Base-by-base conservation (phyloP, 148 eudicot genomes). In the Drosera capensis region DNA sequence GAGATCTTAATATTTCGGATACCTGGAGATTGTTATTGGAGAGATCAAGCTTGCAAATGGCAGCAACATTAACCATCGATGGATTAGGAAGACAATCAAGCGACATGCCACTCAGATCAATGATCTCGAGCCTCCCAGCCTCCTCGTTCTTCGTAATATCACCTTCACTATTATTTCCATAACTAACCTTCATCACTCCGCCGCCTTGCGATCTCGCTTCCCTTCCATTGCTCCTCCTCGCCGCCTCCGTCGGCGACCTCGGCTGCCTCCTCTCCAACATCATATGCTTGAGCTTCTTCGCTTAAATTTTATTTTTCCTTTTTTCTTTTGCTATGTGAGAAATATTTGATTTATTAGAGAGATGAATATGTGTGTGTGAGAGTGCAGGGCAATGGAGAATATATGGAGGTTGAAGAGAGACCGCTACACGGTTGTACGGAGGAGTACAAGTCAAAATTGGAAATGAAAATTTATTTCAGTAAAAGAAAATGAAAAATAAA, bases 21-120 rank as follows among this genome's bases (percentile, higher is more conserved):
- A 72, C 83, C 94, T 75, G 69, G 25, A 83, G 73, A 52, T 83
- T 66, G 50, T 83, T 83, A 35, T 73, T 79, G 68, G 94, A 83
- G 53, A 83, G 65, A 45, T 83, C 71, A 43, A 83, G 72, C 43
- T 83, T 83, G 70, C 80, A 76, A 35, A 83, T 70, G n/a, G 66
- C 48, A 12, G 65, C 76, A 12, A 83, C 43, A 61, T 71, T 83
- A 36, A 41, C 23, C 21, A 79, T 54, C 31, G 61, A 25, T 46
- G 76, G 71, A 46, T 51, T 67, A 5, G 83, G 86, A 25, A 82
- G 66, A 48, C 54, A 36, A 2, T 75, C 51, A 51, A 82, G 68
- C 43, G 48, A 54, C 73, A 68, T 52, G 13, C 78, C 80, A 54
- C 83, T 82, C 60, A 75, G 62, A 73, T 82, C 78, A 54, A 82